Percentiles rank a stretch among this genome's conserved stretches.
These are phyloP conservation scores for Mortierella sp. DNA, from an alignment of 371 early-diverging fungal species.

Conservation along the genomic window DNA sequence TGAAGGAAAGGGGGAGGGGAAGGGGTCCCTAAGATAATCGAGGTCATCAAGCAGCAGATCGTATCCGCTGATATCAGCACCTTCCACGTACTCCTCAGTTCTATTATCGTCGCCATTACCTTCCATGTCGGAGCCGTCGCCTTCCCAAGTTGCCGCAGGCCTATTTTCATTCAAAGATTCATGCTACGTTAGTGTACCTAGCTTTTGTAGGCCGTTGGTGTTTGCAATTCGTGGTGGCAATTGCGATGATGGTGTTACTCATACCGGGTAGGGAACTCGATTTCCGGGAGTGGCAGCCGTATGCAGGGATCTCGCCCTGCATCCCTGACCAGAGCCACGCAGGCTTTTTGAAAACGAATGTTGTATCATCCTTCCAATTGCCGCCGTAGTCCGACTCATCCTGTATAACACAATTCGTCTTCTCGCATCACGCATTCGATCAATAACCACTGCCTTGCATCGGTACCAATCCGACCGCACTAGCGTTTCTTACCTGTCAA, in stretches of 20 bases:
- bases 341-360: slow-evolving; percentile 6
- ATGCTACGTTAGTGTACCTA: no score
- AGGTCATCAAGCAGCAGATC: no score
- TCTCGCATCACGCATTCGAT: slow-evolving; percentile 24
- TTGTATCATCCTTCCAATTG: slow-evolving; percentile 22
- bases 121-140: no score
- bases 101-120: no score
- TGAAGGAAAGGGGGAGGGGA: no score
- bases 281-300: slow-evolving; percentile 7
- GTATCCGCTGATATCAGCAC: no score
- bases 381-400: slow-evolving; percentile 6
- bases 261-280: not conserved
- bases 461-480: slow-evolving; percentile 23
- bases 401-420: slow-evolving; percentile 13
- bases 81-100: no score
- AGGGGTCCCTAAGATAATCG: no score
- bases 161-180: no score
- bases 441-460: slow-evolving; percentile 5
- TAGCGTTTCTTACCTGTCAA: slow-evolving; percentile 16
- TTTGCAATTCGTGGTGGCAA: not conserved
- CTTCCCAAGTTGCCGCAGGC: no score
- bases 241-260: not conserved
- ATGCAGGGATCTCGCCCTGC: slow-evolving; percentile 16
- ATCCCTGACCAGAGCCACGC: slow-evolving; percentile 34
- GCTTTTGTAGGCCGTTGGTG: no score